A percentile compares a stretch with the other conserved stretches of the same genome.
These are phyloP conservation scores for Pichia cactophila DNA, from an alignment of 1,139 yeast genomes.

Conservation along the genomic window DNA sequence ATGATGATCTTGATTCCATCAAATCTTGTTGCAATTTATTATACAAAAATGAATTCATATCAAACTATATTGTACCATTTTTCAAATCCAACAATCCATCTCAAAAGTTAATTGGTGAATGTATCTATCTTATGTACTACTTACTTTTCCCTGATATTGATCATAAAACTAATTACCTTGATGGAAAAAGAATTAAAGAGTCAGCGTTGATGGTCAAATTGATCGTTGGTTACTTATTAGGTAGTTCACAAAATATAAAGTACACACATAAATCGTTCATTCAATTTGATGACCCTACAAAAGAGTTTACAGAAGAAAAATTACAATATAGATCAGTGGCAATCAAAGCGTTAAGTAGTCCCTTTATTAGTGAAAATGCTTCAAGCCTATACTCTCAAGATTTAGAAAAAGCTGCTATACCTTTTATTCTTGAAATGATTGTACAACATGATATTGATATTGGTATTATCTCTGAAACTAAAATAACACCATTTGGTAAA, in stretches of 20 bases:
- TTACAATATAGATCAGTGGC: slow-evolving; percentile 23
- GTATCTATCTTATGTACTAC: slow-evolving; percentile 19
- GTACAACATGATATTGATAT: slow-evolving; percentile 22
- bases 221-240: slow-evolving; percentile 11
- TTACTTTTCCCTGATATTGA: slow-evolving; percentile 23
- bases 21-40: slow-evolving; percentile 10
- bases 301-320: slow-evolving; percentile 14
- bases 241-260: slow-evolving; percentile 24
- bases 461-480: slow-evolving; percentile 2
- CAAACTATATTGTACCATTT: slow-evolving; percentile 1
- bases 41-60: slow-evolving; percentile 7
- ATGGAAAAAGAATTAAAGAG: slow-evolving; percentile 19
- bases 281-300: background rate
- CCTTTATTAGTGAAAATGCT: slow-evolving; percentile 38
- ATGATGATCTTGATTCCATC: slow-evolving; percentile 18
- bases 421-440: slow-evolving; percentile 42
- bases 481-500: slow-evolving; percentile 16
- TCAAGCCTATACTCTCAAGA: slow-evolving; percentile 27
- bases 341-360: slow-evolving; percentile 35
- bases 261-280: slow-evolving; percentile 17
- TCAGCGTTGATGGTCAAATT: slow-evolving; percentile 15
- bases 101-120: slow-evolving; percentile 9
- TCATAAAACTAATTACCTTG: slow-evolving; percentile 24
- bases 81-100: slow-evolving; percentile 11
- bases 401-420: slow-evolving; percentile 30